Evolutionary conservation across 2,329 filamentous ascomycete species (phyloP), one percentile per base, ranked within the genome.

Genomic region (Pseudocercospora ulei): DNA sequence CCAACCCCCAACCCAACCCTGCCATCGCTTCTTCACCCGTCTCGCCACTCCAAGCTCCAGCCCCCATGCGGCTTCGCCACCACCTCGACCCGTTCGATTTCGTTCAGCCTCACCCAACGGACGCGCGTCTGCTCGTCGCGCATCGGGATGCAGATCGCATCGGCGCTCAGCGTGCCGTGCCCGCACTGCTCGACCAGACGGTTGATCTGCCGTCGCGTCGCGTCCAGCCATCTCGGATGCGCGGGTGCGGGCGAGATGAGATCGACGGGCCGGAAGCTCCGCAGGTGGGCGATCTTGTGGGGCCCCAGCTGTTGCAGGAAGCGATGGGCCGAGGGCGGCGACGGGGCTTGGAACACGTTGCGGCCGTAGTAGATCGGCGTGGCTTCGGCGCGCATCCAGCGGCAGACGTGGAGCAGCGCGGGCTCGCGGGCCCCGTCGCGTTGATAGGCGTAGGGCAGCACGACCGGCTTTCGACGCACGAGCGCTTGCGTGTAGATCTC

Each of bases 281-380:
- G 33, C 22, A 49, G 23, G 11, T 25, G 26, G 5, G 37, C 25
- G n/a, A 47, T 42, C 8, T 44, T 46, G 6, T 35, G 38, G 1
- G 28, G n/a, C n/a, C 33, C 31, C 7, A 47, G 25, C 5, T 33
- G 31, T 18, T 41, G 28, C 2, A 49, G 33, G 27, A 46, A 49
- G 24, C 25, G 25, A n/a, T 49, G 41, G 23, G 46, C 46, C 2
- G 46, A 38, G 1, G 44, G 40, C 12, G 44, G 46, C 2, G 35
- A 40, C 5, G 46, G 46, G 3, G 44, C 45, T 14, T 39, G 35
- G 46, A 51, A 51, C 7, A 23, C 45, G 35, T 51, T 51, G 41
- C 38, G 35, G 33, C 43, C 46, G 29, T 47, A 51, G 48, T 41
- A 51, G 27, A 51, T 43, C 4, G 48, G 41, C 2, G 40, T 37